Percentiles rank a stretch among this genome's conserved stretches.
Evolutionary conservation across 345 rosid species (phyloP).

Genomic region (Citrus australasica): DNA sequence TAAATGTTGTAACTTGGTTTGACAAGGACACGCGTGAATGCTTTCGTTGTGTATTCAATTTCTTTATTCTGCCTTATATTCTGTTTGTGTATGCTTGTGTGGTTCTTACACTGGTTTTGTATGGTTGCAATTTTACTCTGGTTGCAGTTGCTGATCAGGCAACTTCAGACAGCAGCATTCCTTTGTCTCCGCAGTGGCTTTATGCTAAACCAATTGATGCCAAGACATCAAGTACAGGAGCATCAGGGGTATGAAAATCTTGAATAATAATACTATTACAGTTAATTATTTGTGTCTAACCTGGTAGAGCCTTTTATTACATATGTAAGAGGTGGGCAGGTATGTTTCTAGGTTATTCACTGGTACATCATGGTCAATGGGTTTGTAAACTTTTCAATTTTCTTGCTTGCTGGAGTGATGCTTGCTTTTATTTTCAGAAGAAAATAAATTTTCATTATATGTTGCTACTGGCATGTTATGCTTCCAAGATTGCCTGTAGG

Average conservation of each 20-base stretch:
- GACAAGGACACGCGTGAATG: neutral
- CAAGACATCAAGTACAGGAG: slow-evolving; percentile 24
- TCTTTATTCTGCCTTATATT: neutral
- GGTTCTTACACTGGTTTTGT: neutral
- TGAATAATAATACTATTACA: neutral
- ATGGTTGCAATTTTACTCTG: neutral
- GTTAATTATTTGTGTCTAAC: neutral
- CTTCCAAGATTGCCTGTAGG: neutral
- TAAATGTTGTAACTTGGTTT: neutral
- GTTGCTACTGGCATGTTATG: neutral
- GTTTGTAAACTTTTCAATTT: neutral
- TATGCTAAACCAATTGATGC: slow-evolving; percentile 38
- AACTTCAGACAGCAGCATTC: slow-evolving; percentile 39
- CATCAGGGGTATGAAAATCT: slow-evolving; percentile 15
- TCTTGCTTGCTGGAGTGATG: neutral
- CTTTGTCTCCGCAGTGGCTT: slow-evolving; percentile 58
- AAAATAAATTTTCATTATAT: neutral
- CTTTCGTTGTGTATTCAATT: neutral
- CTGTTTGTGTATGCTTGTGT: neutral
- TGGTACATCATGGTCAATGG: neutral
- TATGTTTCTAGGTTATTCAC: neutral
- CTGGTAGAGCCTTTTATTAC: neutral
- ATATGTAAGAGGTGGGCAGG: neutral
- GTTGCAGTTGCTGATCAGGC: slow-evolving; percentile 29
- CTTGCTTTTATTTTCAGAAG: neutral